Evolutionary conservation across 2,329 filamentous ascomycete species (phyloP), one percentile per base, ranked within the genome.

Genomic region (Fusarium dlaminii): DNA sequence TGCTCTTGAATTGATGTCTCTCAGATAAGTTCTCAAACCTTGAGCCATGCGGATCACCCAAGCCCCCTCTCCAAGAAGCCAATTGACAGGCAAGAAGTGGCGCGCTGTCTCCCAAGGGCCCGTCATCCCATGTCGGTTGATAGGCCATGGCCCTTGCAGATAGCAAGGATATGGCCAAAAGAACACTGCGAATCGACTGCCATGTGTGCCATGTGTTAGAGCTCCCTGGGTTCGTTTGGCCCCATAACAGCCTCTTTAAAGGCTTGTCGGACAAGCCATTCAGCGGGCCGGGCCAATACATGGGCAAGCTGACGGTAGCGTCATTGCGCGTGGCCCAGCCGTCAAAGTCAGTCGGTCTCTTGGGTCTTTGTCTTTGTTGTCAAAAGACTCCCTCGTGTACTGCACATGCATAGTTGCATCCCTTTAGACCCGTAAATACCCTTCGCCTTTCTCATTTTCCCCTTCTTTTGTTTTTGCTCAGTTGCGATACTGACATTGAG

Each of bases 131-230:
- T 75, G 73, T 59, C 46, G 36, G 46, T 70, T 66, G 70, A 78
- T 77, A 78, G 75, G 77, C 57, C 66, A 67, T 42, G 75, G 75
- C 77, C 77, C 77, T 78, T 78, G 77, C 77, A 78, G 77, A 69
- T 73, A 49, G 64, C 72, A 76, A 78, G 77, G 76, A 75, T 76
- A 30, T 63, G 72, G 56, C 48, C 61, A 49, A 62, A 66, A 74
- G 48, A 74, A 60, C 63, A 75, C 59, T 54, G 45, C 72, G 56
- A 72, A 75, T 72, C 30, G 68, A 62, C 36, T 63, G 43, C 62
- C 69, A 64, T 65, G 46, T 72, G 49, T 74, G 60, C 72, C 68
- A 74, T 75, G 55, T 69, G 69, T 72, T 72, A 52, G 62, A 61
- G 68, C 65, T 49, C 61, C 51, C 61, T 62, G 72, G 63, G 56